A percentile compares a stretch with the other conserved stretches of the same genome.
Conservation (phyloP, 2,329 filamentous ascomycete species). For the Claviceps citrina region DNA sequence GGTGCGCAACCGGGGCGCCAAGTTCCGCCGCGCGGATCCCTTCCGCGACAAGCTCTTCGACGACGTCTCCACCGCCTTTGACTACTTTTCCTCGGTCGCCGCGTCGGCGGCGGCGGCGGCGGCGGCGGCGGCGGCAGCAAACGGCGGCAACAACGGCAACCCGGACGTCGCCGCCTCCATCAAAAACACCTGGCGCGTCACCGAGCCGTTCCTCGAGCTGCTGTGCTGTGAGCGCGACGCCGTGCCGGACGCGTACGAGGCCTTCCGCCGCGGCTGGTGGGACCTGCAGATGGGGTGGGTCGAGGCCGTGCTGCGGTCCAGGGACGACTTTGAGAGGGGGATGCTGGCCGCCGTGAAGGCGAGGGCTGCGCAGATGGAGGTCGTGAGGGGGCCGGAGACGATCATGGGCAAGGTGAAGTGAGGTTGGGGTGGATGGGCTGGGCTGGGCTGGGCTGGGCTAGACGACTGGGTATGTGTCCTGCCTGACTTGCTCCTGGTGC, state of each 20-base stretch:
- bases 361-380: slow-evolving; percentile 69
- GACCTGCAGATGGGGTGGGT: slow-evolving; percentile 93
- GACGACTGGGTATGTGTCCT: too few species aligned
- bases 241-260: slow-evolving; percentile 63
- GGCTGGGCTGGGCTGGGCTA: too few species aligned
- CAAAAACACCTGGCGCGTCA: slow-evolving; percentile 84
- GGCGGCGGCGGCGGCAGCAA: too few species aligned
- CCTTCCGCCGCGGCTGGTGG: slow-evolving; percentile 79
- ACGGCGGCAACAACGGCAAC: slow-evolving; percentile 49
- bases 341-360: slow-evolving; percentile 83
- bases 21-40: slow-evolving; percentile 73
- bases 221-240: slow-evolving; percentile 60
- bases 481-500: too few species aligned
- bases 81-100: slow-evolving; percentile 84
- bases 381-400: slow-evolving; percentile 70
- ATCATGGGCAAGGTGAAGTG: slow-evolving; percentile 88
- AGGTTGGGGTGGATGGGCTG: too few species aligned
- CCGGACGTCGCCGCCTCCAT: slow-evolving; percentile 56
- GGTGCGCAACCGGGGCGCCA: slow-evolving; percentile 78
- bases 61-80: slow-evolving; percentile 79
- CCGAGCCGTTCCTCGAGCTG: slow-evolving; percentile 67
- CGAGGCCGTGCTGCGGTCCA: slow-evolving; percentile 68
- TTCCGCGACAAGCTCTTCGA: slow-evolving; percentile 89
- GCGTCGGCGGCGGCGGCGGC: too few species aligned
- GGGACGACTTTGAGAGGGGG: slow-evolving; percentile 85